A percentile compares a stretch with the other conserved stretches of the same genome.
phyloP scores from a whole-genome alignment of 2,329 filamentous ascomycete genomes.

The Aspergillus fructus region DNA sequence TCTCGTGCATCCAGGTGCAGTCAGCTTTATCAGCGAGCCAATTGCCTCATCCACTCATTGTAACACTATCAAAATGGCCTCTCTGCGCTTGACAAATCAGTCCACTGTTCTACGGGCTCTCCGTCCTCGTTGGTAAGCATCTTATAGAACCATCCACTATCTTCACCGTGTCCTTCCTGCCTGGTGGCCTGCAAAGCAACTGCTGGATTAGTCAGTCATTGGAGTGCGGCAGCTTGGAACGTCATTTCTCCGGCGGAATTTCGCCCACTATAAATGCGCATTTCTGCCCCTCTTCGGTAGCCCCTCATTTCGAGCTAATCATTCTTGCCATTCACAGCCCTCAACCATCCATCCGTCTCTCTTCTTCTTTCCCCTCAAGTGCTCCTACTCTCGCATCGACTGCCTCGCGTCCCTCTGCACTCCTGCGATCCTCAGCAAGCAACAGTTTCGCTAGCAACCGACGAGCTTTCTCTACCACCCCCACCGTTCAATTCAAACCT shows the following conservation, averaged over 20 bases:
- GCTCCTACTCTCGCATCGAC: constrained; percentile 12
- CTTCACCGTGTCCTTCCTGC: constrained; percentile 3
- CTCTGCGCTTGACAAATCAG: constrained; percentile 15
- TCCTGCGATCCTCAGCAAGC: constrained; percentile 4
- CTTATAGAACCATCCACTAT: constrained; percentile 5
- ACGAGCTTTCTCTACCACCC: constrained; percentile 31
- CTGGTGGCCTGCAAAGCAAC: constrained; percentile 6
- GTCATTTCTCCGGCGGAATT: constrained; percentile 24
- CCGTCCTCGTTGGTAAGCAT: constrained; percentile 18
- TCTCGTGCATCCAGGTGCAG: neutral
- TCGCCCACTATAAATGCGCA: constrained; percentile 28
- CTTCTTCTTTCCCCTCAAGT: constrained; percentile 16
- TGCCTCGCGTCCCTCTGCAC: constrained; percentile 7
- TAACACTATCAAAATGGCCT: constrained; percentile 15
- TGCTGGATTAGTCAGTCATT: constrained; percentile 28
- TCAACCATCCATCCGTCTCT: constrained; percentile 30
- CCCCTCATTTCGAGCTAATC: constrained; percentile 25
- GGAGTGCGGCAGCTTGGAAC: constrained; percentile 16
- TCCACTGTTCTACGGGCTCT: constrained; percentile 9
- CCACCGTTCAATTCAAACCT: constrained; percentile 42
- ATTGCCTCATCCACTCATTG: constrained; percentile 3
- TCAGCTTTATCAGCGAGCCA: constrained; percentile 2
- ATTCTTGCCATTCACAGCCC: constrained; percentile 14
- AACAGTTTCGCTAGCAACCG: constrained; percentile 7
- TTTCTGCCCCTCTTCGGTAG: constrained; percentile 23